Evolutionary conservation across 179 eudicot species (phyloP).

Genomic region (Amaranthus tricolor): DNA sequence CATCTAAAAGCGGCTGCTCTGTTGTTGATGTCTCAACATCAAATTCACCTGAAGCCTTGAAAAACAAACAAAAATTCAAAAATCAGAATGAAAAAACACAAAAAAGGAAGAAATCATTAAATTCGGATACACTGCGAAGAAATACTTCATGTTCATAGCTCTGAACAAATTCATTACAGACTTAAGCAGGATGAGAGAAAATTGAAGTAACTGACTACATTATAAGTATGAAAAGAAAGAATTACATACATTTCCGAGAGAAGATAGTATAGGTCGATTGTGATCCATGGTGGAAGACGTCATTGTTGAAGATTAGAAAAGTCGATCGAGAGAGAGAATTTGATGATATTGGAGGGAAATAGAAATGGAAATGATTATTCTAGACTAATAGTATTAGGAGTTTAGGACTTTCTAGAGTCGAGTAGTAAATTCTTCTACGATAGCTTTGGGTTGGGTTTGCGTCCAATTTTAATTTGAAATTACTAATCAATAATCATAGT

Average conservation of each 20-base stretch:
- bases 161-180: neutral
- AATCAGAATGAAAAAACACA: neutral
- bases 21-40: neutral
- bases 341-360: too few relatives aligned
- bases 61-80: neutral
- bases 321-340: too few relatives aligned
- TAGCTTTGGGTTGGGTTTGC: too few relatives aligned
- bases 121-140: neutral
- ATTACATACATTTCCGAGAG: neutral
- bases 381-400: too few relatives aligned
- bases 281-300: conserved; percentile 5
- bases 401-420: too few relatives aligned
- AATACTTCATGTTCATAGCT: neutral
- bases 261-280: neutral
- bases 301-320: neutral
- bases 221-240: neutral
- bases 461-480: too few relatives aligned
- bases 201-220: neutral
- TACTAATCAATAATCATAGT: too few relatives aligned
- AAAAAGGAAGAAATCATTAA: neutral
- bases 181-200: neutral
- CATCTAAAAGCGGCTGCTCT: conserved; percentile 50
- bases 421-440: too few relatives aligned
- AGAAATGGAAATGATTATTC: too few relatives aligned
- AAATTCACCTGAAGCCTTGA: conserved; percentile 7